These are phyloP conservation scores for Amylocystis lapponica DNA, from an alignment of 768 basidiomycete species.

Conservation along the genomic window DNA sequence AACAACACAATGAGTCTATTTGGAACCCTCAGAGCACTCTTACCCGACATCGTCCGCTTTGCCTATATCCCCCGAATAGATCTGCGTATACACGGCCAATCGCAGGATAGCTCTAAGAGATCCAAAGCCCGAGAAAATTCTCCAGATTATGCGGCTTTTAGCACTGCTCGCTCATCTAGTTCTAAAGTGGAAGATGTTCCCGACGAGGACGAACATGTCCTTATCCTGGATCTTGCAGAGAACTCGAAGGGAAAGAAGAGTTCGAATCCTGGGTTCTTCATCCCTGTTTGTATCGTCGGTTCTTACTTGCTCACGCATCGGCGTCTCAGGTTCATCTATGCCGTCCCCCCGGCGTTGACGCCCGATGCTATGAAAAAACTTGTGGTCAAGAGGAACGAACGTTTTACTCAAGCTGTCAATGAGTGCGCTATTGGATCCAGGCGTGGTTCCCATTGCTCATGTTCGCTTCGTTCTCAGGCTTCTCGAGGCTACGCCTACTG, in stretches of 20 bases:
- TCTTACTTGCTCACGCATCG: conserved; percentile 29
- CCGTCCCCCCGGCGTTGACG: conserved; percentile 39
- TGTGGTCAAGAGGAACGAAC: conserved; percentile 61
- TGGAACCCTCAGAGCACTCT: conserved; percentile 51
- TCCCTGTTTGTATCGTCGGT: conserved; percentile 2
- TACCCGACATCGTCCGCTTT: conserved; percentile 77
- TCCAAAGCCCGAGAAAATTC: conserved; percentile 26
- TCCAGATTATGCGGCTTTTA: conserved; percentile 35
- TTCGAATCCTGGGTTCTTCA: conserved; percentile 20
- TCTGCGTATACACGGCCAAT: conserved; percentile 44
- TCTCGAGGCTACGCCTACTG: conserved; percentile 42
- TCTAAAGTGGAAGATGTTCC: conserved; percentile 22
- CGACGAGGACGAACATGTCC: conserved; percentile 43
- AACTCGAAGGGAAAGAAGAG: conserved; percentile 31
- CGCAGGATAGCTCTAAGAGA: conserved; percentile 18
- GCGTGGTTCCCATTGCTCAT: not conserved
- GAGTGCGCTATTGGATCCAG: conserved; percentile 43
- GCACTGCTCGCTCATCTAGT: conserved; percentile 11
- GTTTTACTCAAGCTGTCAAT: conserved; percentile 59
- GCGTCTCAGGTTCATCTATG: conserved; percentile 21
- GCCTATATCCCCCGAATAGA: conserved; percentile 69
- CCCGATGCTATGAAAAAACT: conserved; percentile 61
- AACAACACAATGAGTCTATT: not conserved
- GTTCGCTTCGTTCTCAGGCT: conserved; percentile 37
- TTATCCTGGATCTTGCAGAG: conserved; percentile 47